Base-by-base conservation (phyloP, 2,329 filamentous ascomycete genomes). In the Pseudocercospora crystallina region DNA sequence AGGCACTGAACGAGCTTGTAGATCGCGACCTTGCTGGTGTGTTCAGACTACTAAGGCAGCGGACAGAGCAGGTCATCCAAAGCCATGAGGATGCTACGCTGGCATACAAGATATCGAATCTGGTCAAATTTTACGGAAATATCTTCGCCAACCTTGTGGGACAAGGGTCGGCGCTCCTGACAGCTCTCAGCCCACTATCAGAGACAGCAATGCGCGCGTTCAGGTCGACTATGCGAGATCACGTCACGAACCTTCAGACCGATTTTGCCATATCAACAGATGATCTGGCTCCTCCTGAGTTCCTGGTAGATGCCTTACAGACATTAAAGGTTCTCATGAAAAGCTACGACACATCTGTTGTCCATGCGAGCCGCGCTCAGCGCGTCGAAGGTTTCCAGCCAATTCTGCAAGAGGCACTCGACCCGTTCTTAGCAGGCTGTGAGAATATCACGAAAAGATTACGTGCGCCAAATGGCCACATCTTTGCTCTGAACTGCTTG, bases 31-130 rank as follows among this genome's bases (percentile, higher is more conserved):
- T 97, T 40, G 82, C 84, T 2, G 89, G 89, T 0, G 90, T 92
- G 3, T 84, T 87, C 33, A 83, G 89, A 15, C 82, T 91, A n/a
- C 72, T 97, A n/a, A 84, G 88, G 20, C 91, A 96, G 68, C 81
- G 92, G 30, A 84, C 95, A 45, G 91, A 96, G 69, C 88, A 97
- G 63, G 88, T 95, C 14, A 86, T 97, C 12, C 90, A 95, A 62
- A 88, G 87, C 54, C 92, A 96, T 67, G 91, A 96, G 61, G 91
- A 97, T 52, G 86, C 86, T 0, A 89, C 95, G 14, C 76, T 90
- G 42, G 86, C 90, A 31, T 99, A 96, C 74, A 94, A 90, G 67
- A 83, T 97, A 35, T 85, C 89, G 9, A 96, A 95, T 61, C 76
- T 99, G 1, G 79, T 97, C 36, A 84, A 83, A 35, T 99, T 99